phyloP scores from a whole-genome alignment of 1,139 yeast species.

The Sugiyamaella castrensis region DNA sequence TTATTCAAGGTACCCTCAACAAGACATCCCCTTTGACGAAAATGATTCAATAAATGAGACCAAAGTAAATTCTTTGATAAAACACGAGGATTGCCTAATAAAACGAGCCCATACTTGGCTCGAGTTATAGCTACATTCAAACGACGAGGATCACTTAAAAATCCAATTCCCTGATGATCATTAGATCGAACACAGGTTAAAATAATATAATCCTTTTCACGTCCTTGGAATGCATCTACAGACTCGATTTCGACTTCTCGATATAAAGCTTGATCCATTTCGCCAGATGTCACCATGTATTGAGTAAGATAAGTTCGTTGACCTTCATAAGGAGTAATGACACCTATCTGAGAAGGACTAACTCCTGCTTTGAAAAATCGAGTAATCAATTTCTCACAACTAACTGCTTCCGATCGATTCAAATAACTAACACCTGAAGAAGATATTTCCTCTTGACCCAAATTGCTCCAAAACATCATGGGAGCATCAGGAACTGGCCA shows the following conservation, averaged over 20 bases:
- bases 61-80: slow-evolving; percentile 70
- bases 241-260: slow-evolving; percentile 81
- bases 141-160: slow-evolving; percentile 85
- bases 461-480: slow-evolving; percentile 94
- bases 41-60: slow-evolving; percentile 75
- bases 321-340: slow-evolving; percentile 93
- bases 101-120: slow-evolving; percentile 79
- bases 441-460: slow-evolving; percentile 86
- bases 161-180: slow-evolving; percentile 78
- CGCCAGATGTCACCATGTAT: slow-evolving; percentile 72
- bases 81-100: slow-evolving; percentile 82
- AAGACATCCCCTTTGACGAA: slow-evolving; percentile 78
- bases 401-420: slow-evolving; percentile 88
- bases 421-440: slow-evolving; percentile 80
- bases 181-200: slow-evolving; percentile 91
- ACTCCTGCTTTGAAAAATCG: slow-evolving; percentile 78
- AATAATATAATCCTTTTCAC: slow-evolving; percentile 89
- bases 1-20: slow-evolving; percentile 91
- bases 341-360: slow-evolving; percentile 78
- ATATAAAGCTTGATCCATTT: slow-evolving; percentile 61
- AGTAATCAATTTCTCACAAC: slow-evolving; percentile 77
- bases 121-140: slow-evolving; percentile 90
- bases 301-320: slow-evolving; percentile 81
- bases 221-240: slow-evolving; percentile 95
- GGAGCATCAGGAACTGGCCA: slow-evolving; percentile 86